Evolutionary conservation across 495 filamentous ascomycete species (phyloP), one percentile per base, ranked within the genome.

Genomic region (Hypoxylon fuscum): DNA sequence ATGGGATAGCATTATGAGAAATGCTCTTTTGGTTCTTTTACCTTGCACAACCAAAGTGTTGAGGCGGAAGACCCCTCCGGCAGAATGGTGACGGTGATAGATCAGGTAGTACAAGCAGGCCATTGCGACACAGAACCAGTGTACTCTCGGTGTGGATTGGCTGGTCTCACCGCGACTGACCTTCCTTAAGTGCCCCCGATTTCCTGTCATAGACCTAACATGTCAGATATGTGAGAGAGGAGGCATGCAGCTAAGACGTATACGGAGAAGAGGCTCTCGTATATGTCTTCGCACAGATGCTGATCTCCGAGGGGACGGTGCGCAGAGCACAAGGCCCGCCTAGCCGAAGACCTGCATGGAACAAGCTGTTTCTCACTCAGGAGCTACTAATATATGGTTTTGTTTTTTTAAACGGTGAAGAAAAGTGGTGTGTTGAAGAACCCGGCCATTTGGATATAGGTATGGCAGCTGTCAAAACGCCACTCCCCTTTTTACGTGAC

Each of bases 131-230:
- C 35, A 55, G 54, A 55, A 31, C 48, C 18, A 62, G 29, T n/a
- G 43, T 38, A 43, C 41, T 55, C 49, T 63, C 63, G 63, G 63
- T 63, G 59, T 59, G 25, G 59, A 63, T 68, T 68, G 64, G 64
- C 49, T 38, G n/a, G 54, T 42, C 50, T 59, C 59, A 68, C 59
- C 64, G n/a, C n/a, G 53, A 63, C 59, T 63, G 54, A 55, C 49
- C 64, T 59, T 53, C 32, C 60, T 35, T 58, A 40, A 48, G 53
- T 48, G 52, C 52, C 17, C 32, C 29, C 60, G 56, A 31, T 66
- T 49, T 60, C 40, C 51, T 57, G 12, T 31, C 23, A 56, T 37
- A 21, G 41, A 61, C 51, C 57, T 57, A 57, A 61, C 51, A 22
- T 47, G 52, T 55, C 62, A 60, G 37, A 56, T 56, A 49, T 59